These are phyloP conservation scores for Glycine soja DNA, from an alignment of 306 rosid genomes.

Conservation along the genomic window DNA sequence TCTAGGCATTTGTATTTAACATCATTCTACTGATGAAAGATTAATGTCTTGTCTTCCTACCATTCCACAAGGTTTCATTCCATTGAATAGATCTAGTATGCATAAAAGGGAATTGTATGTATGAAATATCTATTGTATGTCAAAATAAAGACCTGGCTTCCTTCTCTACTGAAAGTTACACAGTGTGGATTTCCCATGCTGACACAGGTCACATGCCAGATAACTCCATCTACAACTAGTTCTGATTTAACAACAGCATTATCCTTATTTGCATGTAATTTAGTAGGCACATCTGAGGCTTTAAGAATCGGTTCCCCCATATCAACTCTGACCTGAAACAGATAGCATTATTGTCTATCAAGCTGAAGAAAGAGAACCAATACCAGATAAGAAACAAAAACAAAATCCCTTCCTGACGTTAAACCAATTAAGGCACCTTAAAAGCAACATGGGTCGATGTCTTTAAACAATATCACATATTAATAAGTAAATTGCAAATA, in stretches of 20 bases:
- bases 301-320: slow-evolving; percentile 96
- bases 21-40: slow-evolving; percentile 18
- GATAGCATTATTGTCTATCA: slow-evolving; percentile 37
- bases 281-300: slow-evolving; percentile 85
- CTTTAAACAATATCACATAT: slow-evolving; percentile 13
- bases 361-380: slow-evolving; percentile 17
- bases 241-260: slow-evolving; percentile 69
- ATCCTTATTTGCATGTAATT: slow-evolving; percentile 66
- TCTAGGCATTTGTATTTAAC: not conserved
- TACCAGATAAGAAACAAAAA: slow-evolving; percentile 14
- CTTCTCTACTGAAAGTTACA: slow-evolving; percentile 70
- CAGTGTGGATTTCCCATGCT: slow-evolving; percentile 99
- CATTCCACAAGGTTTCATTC: slow-evolving; percentile 21
- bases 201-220: slow-evolving; percentile 94
- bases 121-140: slow-evolving; percentile 1
- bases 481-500: slow-evolving; percentile 38
- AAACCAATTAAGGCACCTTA: slow-evolving; percentile 29
- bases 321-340: slow-evolving; percentile 86
- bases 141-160: slow-evolving; percentile 60
- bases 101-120: not conserved
- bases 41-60: slow-evolving; percentile 19
- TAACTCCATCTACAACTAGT: slow-evolving; percentile 75
- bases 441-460: slow-evolving; percentile 29
- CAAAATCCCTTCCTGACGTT: not conserved
- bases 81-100: slow-evolving; percentile 38